These are phyloP conservation scores for Diaporthe ilicicola DNA, from an alignment of 2,329 filamentous ascomycete species.

Conservation along the genomic window DNA sequence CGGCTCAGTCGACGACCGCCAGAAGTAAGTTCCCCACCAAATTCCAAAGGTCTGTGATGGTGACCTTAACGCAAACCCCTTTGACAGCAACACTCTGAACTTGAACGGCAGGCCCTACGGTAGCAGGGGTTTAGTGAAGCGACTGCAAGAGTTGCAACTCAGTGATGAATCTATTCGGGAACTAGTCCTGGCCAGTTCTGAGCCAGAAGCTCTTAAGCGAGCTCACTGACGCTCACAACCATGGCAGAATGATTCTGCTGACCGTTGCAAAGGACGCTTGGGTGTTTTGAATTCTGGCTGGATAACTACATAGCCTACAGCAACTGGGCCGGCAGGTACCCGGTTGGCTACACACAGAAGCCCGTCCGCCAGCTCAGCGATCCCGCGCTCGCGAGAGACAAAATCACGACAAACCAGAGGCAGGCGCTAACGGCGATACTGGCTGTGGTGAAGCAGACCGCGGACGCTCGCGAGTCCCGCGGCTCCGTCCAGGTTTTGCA, in stretches of 20 bases:
- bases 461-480: background rate
- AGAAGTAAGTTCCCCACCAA: background rate
- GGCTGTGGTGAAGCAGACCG: background rate
- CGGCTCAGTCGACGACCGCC: background rate
- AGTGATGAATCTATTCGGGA: background rate
- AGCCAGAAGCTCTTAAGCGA: slow-evolving; percentile 2
- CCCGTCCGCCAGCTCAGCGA: background rate
- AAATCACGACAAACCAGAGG: slow-evolving; percentile 4
- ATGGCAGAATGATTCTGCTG: background rate
- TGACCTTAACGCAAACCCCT: too few species aligned
- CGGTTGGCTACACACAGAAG: background rate
- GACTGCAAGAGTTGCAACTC: slow-evolving; percentile 1
- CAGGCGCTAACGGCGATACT: background rate
- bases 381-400: background rate
- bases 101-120: too few species aligned
- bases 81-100: background rate
- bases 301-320: background rate
- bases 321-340: background rate
- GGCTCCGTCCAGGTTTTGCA: background rate
- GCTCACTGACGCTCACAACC: background rate
- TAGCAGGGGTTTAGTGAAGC: background rate
- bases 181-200: background rate
- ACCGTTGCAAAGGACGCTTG: background rate
- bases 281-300: background rate
- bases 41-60: background rate